Base-by-base conservation (phyloP, 495 filamentous ascomycete genomes). In the Bacidia rubella region DNA sequence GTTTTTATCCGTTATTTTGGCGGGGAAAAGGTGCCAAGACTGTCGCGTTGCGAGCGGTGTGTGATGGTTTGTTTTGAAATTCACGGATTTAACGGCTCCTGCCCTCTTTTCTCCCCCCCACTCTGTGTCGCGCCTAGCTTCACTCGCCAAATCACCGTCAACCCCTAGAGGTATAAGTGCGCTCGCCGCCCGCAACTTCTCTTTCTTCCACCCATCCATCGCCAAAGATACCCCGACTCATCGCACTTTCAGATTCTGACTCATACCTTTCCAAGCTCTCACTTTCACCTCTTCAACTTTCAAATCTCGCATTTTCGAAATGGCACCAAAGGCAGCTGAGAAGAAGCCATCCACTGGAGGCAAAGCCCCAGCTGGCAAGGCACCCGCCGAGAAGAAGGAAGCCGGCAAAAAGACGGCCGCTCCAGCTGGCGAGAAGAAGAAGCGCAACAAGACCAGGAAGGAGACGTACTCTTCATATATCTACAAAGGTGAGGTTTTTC, bases 381-480 rank as follows among this genome's bases (percentile, higher is more conserved):
- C 84, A 21, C 82, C 86, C 40, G 84, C 86, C 65, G 90, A 96
- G 82, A 96, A 97, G 85, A 95, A 97, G 83, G 90, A 96, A 70
- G 93, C 90, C 57, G 90, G 90, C 76, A 98, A 98, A 87, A 98
- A 96, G 83, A 95, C 92, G 40, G 64, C 74, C 44, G 87, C 92
- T 35, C 80, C 88, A 38, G 75, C 87, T 65, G 92, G 90, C 55
- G 92, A 97, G 55, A 97, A 98, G 88, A 98, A 97, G 86, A 98
- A 98, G 89, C 87, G 93, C 63, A 94, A 87, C 79, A 98, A 98
- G 90, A 85, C 92, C 62, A 83, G 92, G 73, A 96, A 96, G 86
- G 92, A 98, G 81, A 98, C 92, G 50, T 98, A 98, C 77, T 94
- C 87, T 60, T 92, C 85, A 41, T 98, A 98, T 83, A 98, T 98